Evolutionary conservation across 345 rosid genomes (phyloP), one percentile per base, ranked within the genome.

Genomic region (Ailanthus altissimus): DNA sequence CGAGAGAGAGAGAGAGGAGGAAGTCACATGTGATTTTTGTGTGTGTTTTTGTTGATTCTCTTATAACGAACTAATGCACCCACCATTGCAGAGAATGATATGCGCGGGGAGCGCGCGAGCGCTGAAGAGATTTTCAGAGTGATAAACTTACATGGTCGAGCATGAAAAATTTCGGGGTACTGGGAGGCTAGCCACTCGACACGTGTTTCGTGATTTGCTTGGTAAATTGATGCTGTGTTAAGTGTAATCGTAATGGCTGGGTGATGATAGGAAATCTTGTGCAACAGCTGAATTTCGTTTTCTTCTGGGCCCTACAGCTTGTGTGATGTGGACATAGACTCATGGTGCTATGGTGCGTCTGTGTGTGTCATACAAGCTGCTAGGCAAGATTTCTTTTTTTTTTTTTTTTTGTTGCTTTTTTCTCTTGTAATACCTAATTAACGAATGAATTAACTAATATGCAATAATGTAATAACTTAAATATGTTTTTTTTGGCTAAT

Each of bases 351-450:
- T 21, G 14, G 62, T 57, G n/a, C n/a, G n/a, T n/a, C n/a, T n/a
- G n/a, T n/a, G n/a, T n/a, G 65, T 56, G 23, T 5, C n/a, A 64
- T 14, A 4, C 64, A 72, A 56, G 65, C 75, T 42, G 12, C 75
- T 56, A 20, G 60, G 47, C 26, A 70, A 70, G 74, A n/a, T 47
- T 51, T n/a, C n/a, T n/a, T n/a, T n/a, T n/a, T n/a, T n/a, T n/a
- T n/a, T n/a, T n/a, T n/a, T n/a, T n/a, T n/a, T 13, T 6, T 28
- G 18, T 57, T 40, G 8, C 14, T 72, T 18, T 32, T 12, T 11
- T 9, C 8, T n/a, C 7, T 4, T 20, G 20, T 56, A 56, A 8
- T 32, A 32, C 38, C 3, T 32, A 32, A 32, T 32, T 32, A 32
- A 32, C 38, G 38, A 32, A 32, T 1, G 38, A 32, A 32, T 32